phyloP scores from a whole-genome alignment of 495 filamentous ascomycete species.

The Talaromyces borbonicus region DNA sequence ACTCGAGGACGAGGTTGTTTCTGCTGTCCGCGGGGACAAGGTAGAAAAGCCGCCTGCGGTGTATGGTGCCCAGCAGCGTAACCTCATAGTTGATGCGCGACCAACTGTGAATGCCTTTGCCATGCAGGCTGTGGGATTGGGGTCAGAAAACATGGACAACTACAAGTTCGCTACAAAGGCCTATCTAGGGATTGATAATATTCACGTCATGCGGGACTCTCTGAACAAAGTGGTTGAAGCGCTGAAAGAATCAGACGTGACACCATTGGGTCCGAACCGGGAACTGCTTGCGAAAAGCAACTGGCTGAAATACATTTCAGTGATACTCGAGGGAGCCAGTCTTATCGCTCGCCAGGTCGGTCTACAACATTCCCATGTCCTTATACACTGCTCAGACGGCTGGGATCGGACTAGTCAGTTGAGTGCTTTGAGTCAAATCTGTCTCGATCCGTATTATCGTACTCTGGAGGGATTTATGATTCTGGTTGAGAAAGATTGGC shows the following conservation, averaged over 20 bases:
- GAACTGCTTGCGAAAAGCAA: conserved; percentile 74
- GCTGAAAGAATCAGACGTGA: conserved; percentile 85
- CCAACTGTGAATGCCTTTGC: conserved; percentile 92
- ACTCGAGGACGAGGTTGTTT: conserved; percentile 64
- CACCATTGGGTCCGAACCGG: conserved; percentile 70
- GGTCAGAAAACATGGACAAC: conserved; percentile 97
- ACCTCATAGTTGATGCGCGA: conserved; percentile 93
- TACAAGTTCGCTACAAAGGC: conserved; percentile 88
- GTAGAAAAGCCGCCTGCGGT: conserved; percentile 47
- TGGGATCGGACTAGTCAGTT: conserved; percentile 98
- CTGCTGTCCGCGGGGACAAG: conserved; percentile 25
- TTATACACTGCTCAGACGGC: conserved; percentile 97
- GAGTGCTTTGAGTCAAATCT: conserved; percentile 86
- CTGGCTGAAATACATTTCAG: conserved; percentile 86
- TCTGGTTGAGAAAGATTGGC: conserved; percentile 94
- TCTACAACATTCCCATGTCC: conserved; percentile 83
- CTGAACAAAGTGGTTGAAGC: conserved; percentile 81
- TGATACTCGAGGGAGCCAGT: conserved; percentile 72
- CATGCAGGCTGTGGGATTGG: conserved; percentile 89
- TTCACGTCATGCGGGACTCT: conserved; percentile 95
- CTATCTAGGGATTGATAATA: conserved; percentile 97
- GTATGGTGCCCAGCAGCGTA: conserved; percentile 89
- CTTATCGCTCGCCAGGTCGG: conserved; percentile 84
- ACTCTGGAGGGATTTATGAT: conserved; percentile 95
- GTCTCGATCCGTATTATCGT: conserved; percentile 90